phyloP scores from a whole-genome alignment of 352 stramenopile species.

The Pythium aristosporum region DNA sequence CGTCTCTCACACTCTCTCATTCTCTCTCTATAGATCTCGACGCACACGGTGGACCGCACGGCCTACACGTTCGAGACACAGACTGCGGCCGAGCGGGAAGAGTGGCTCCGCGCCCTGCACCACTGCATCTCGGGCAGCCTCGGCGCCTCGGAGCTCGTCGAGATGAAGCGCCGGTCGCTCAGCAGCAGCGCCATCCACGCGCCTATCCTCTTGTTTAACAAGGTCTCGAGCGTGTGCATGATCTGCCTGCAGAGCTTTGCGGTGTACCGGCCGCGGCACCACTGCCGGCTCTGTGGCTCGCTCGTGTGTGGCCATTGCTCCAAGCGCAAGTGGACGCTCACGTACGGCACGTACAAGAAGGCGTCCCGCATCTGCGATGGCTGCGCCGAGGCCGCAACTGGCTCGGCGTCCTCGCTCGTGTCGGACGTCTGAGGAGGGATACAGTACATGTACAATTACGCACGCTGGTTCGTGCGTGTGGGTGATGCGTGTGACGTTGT shows the following conservation, averaged over 20 bases:
- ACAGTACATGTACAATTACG: too few relatives aligned
- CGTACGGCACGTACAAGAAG: conserved; percentile 79
- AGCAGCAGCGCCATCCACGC: conserved; percentile 74
- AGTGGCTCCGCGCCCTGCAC: conserved; percentile 77
- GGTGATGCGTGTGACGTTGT: not conserved
- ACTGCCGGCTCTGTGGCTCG: conserved; percentile 80
- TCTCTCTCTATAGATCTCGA: conserved; percentile 11
- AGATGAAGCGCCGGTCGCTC: conserved; percentile 66
- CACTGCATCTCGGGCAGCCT: conserved; percentile 72
- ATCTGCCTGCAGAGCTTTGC: conserved; percentile 83
- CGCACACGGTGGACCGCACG: conserved; percentile 23
- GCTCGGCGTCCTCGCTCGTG: conserved; percentile 22
- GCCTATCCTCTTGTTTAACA: conserved; percentile 88
- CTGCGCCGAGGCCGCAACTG: conserved; percentile 46
- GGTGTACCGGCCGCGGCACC: conserved; percentile 79
- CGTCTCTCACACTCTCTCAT: too few relatives aligned
- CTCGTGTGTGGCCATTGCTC: conserved; percentile 85
- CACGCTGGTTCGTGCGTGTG: not conserved
- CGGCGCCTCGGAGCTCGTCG: conserved; percentile 36
- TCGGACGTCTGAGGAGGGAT: conserved; percentile 7
- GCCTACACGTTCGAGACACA: conserved; percentile 72
- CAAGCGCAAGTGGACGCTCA: conserved; percentile 69
- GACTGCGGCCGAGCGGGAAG: conserved; percentile 58
- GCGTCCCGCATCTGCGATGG: conserved; percentile 74
- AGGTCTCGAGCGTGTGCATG: conserved; percentile 83